Base-by-base conservation (phyloP, 768 basidiomycete species). In the Panaeolus papilionaceus region DNA sequence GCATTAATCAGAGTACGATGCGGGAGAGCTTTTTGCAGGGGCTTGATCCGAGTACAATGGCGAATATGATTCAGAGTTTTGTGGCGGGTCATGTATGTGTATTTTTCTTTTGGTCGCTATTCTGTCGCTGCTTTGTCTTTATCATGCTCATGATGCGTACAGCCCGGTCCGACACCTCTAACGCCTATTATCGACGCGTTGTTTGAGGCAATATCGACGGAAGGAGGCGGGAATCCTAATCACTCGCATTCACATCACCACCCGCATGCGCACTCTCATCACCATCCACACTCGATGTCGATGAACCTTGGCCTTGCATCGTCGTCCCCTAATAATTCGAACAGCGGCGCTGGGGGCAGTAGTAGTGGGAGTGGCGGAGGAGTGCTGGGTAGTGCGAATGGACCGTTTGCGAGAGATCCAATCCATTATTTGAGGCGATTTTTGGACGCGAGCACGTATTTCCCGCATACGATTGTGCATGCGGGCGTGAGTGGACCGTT, bases 401-500 rank as follows among this genome's bases (percentile, higher is more conserved):
- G 54, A 28, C 54, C 54, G 26, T 58, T 58, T 58, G 26, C 54
- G 28, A 76, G 82, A 12, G 82, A 86, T 54, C 81, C 81, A 20
- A 74, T 77, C 62, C 71, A 75, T 8, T 79, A 84, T 71, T 77
- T 89, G 16, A 81, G 84, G n/a, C 81, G 85, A 12, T 89, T 83
- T 73, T 70, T 84, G 16, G 86, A 86, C 58, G 85, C 86, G 0
- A 84, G 85, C 10, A 70, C 81, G 5, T 87, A 86, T 67, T 86
- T 89, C 63, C 76, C 84, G n/a, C 63, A 75, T 26, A 76, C 79
- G 0, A 74, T 89, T 33, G 75, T 83, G 4, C 88, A 89, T 69
- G 87, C 88, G 3, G 87, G 86, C 42, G 80, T 84, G 9, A 74
- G 84, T 0, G 89, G 89, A 4, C 85, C 87, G 0, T 75, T 84